Percentiles rank a stretch among this genome's conserved stretches.
Evolutionary conservation across 2,329 filamentous ascomycete species (phyloP).

Genomic region (Aspergillus clavatus): DNA sequence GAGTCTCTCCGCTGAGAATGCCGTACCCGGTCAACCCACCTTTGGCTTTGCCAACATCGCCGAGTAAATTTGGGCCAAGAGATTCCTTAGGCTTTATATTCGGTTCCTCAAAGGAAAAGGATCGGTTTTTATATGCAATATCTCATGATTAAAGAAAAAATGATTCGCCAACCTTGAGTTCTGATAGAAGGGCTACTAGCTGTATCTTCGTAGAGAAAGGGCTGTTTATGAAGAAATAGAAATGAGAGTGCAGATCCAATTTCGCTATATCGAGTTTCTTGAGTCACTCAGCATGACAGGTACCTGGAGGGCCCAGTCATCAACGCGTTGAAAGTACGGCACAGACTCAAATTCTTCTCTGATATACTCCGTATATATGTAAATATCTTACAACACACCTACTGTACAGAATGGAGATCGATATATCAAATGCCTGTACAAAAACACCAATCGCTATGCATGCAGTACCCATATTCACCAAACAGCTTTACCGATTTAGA

Average conservation of each 20-base stretch:
- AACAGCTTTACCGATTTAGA: neutral
- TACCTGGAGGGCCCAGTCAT: no score
- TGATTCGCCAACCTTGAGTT: no score
- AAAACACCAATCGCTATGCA: conserved; percentile 18
- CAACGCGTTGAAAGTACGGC: no score
- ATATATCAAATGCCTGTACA: neutral
- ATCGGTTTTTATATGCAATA: neutral
- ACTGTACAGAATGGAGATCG: neutral
- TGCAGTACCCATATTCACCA: conserved; percentile 6
- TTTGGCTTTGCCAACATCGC: conserved; percentile 82
- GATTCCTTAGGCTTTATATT: neutral
- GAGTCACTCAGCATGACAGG: no score
- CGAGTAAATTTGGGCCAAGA: conserved; percentile 21
- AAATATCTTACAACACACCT: no score
- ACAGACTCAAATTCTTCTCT: no score
- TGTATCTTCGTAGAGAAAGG: no score
- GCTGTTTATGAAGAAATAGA: no score
- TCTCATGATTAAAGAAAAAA: neutral
- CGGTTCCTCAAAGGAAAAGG: neutral
- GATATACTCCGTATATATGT: no score
- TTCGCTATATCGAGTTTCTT: neutral
- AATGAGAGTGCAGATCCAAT: neutral
- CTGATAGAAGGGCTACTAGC: no score
- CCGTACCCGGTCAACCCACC: conserved; percentile 74
- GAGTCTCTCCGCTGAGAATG: conserved; percentile 63